Base-by-base conservation (phyloP, 208 protist species). In the Leishmania lainsoni region DNA sequence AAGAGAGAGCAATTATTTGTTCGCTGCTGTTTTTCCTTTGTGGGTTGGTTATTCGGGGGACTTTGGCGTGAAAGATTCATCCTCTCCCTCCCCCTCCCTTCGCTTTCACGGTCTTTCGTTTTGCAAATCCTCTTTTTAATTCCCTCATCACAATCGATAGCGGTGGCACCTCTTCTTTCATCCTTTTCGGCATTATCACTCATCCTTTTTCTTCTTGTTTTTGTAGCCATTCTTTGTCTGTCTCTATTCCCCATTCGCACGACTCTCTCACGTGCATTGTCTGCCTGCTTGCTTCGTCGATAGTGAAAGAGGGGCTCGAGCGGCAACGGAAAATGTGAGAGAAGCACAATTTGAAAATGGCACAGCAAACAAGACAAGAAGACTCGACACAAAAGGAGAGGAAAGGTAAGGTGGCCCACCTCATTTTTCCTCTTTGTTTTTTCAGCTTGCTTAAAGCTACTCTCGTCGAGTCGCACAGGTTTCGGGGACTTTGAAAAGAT, bases 401-500 rank as follows among this genome's bases (percentile, higher is more conserved):
- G 72, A 58, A 17, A 29, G 63, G 9, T 17, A 29, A 51, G 42
- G 35, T 3, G 61, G 32, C 20, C 3, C 42, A 39, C 35, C 14
- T 61, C 32, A 9, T 42, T 39, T 76, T 32, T 76, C 12, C 14
- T 54, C 9, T 75, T 75, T n/a, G n/a, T 2, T 35, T 75, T 75
- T 54, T 39, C 16, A 0, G 45, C 29, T 63, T 56, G 45, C 45
- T 76, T 63, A 9, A 9, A 22, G 69, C 54, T 61, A 63, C 17
- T 49, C 45, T 76, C 32, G 51, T 59, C 12, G 12, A 12, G 51
- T 6, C 32, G 29, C n/a, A 76, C 51, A 63, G 8, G 22, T 1
- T 61, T 76, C n/a, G 51, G 32, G 72, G 72, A 61, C 72, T 76
- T 76, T 63, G 51, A 76, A 76, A 63, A 76, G 70, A 84, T 77